Conservation (phyloP, 1,284 basidiomycete species). For the Ceratobasidium sp. region DNA sequence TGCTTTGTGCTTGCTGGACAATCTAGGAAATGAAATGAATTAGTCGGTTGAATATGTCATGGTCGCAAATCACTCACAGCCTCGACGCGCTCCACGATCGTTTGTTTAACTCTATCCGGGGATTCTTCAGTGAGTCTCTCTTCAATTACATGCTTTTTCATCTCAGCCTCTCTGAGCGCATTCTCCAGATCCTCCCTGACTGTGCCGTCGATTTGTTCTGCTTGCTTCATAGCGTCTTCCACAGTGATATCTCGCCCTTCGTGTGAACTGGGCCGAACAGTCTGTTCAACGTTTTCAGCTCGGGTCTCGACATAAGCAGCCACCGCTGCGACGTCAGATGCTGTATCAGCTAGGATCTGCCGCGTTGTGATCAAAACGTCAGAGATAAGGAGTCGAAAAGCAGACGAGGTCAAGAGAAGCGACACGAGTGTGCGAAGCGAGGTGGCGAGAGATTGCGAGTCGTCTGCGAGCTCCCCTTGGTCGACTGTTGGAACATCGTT, state of each 20-base stretch:
- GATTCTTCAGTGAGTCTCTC: constrained; percentile 43
- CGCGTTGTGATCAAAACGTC: constrained; percentile 52
- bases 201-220: constrained; percentile 36
- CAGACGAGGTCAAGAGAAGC: constrained; percentile 54
- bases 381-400: constrained; percentile 55
- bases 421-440: constrained; percentile 50
- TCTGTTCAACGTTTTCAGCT: constrained; percentile 46
- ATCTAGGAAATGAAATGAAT: constrained; percentile 47
- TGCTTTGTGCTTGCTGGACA: constrained; percentile 51
- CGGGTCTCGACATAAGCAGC: constrained; percentile 49
- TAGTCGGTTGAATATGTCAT: not conserved
- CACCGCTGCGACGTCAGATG: constrained; percentile 50
- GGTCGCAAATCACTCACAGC: constrained; percentile 48
- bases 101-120: constrained; percentile 48
- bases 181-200: constrained; percentile 31
- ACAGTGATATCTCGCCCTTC: constrained; percentile 34
- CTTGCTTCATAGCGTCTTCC: constrained; percentile 26
- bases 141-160: constrained; percentile 40
- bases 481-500: constrained; percentile 45
- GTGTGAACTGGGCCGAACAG: constrained; percentile 38
- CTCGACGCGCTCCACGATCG: constrained; percentile 51
- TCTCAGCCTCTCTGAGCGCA: constrained; percentile 42
- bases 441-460: constrained; percentile 49
- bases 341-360: constrained; percentile 52
- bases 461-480: constrained; percentile 49